These are phyloP conservation scores for Rhodocollybia butyracea DNA, from an alignment of 768 basidiomycete genomes.

Conservation along the genomic window DNA sequence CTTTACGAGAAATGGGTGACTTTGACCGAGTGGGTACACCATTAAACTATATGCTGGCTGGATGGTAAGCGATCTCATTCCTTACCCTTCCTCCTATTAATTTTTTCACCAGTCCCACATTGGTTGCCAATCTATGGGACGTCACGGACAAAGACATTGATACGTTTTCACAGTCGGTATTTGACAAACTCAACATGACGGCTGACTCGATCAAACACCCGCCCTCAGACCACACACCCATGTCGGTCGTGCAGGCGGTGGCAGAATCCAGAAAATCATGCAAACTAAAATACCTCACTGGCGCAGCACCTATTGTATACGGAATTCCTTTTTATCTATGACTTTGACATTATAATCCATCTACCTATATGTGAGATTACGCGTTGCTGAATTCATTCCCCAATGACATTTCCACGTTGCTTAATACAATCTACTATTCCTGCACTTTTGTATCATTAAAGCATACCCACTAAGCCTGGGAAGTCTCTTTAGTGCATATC, in stretches of 20 bases:
- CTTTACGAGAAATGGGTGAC: conserved; percentile 86
- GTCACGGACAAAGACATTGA: conserved; percentile 98
- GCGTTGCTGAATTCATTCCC: conserved; percentile 5
- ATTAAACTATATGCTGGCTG: conserved; percentile 93
- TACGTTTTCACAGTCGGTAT: conserved; percentile 82
- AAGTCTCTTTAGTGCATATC: too few species aligned
- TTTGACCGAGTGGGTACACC: conserved; percentile 92
- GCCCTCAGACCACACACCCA: conserved; percentile 17
- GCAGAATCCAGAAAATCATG: conserved; percentile 76
- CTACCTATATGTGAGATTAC: too few species aligned
- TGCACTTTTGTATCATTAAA: too few species aligned
- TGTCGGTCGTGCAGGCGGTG: conserved; percentile 71
- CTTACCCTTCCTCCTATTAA: background rate
- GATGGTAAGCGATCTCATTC: conserved; percentile 66
- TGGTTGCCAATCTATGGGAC: conserved; percentile 97
- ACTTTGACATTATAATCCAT: conserved; percentile 3
- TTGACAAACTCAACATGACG: conserved; percentile 63
- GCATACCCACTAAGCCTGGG: too few species aligned
- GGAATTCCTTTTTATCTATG: conserved; percentile 90
- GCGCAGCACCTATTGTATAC: conserved; percentile 92
- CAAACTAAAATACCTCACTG: conserved; percentile 91
- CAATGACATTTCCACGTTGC: too few species aligned
- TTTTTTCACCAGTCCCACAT: conserved; percentile 61
- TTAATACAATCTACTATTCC: too few species aligned
- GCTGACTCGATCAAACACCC: conserved; percentile 24